A percentile compares a stretch with the other conserved stretches of the same genome.
phyloP scores from a whole-genome alignment of 495 filamentous ascomycete genomes.

The Daldinia vernicosa region DNA sequence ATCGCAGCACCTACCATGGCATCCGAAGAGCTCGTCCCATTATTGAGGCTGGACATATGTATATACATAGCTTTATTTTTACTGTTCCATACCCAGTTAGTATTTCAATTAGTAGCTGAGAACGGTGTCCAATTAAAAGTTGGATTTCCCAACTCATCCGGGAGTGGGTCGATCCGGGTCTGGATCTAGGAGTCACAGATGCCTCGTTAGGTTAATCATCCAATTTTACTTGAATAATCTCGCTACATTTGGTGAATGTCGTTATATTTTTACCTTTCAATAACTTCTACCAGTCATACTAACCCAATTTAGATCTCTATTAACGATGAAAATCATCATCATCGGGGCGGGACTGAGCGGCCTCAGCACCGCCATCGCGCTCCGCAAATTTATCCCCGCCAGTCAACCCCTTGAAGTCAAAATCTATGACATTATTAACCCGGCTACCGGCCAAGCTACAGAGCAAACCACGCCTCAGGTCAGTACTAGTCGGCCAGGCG shows the following conservation, averaged over 20 bases:
- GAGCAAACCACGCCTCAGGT: slow-evolving; percentile 5
- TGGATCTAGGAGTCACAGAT: not conserved
- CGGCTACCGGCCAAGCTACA: not conserved
- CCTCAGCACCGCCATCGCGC: slow-evolving; percentile 21
- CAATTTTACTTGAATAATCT: not conserved
- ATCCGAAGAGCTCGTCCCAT: not conserved
- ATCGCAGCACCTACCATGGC: not conserved
- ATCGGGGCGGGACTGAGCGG: slow-evolving; percentile 9
- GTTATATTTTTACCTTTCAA: not conserved
- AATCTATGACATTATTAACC: slow-evolving; percentile 19
- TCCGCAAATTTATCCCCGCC: slow-evolving; percentile 20
- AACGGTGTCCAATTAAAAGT: not conserved
- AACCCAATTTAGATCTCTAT: not conserved
- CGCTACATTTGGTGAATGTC: not conserved
- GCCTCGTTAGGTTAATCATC: not conserved
- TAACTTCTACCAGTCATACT: not conserved
- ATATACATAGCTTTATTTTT: not conserved
- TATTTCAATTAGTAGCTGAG: not conserved
- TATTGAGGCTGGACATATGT: not conserved
- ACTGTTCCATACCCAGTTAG: not conserved
- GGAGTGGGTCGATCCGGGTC: not conserved
- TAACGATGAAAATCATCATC: slow-evolving; percentile 25
- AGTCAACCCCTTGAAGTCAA: slow-evolving; percentile 18
- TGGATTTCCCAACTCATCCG: not conserved
- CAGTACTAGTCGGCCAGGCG: slow-evolving; percentile 45